Base-by-base conservation (phyloP, 2,329 filamentous ascomycete genomes). In the Phialophora chinensis region DNA sequence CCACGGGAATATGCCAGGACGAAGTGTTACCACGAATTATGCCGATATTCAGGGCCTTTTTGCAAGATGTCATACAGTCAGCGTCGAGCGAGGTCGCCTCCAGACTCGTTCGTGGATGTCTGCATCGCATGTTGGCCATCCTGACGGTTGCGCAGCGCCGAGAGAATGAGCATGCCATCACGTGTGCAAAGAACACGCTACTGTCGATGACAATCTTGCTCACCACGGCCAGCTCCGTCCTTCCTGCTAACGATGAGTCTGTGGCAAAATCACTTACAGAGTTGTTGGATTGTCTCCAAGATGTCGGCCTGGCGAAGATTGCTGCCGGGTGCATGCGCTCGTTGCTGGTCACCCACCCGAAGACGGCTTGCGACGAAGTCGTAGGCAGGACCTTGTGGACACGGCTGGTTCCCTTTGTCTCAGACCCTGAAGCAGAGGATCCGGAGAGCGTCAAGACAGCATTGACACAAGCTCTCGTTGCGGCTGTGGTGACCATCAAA, bases 151-250 rank as follows among this genome's bases (percentile, higher is more conserved):
- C 81, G 20, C 80, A 84, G 72, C 79, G 82, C 35, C 79, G 83
- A 38, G 83, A 84, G 69, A 86, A 84, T 3, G 88, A 93, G 23
- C 88, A 90, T 4, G 92, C 93, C 2, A 83, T 99, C 27, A 83
- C 90, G 1, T 96, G 93, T 76, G 94, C 97, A 74, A 97, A 96
- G 82, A 99, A 98, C 75, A 91, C 90, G 4, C 86, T 99, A 4
- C 84, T 99, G 56, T 92, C 93, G 0, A 90, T 90, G 55, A 97
- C 95, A 0, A 91, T 99, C 66, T 85, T 99, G 8, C 88, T 99
- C 67, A 97, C 92, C 8, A 90, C 90, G 49, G 91, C 91, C 6
- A 85, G 88, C 66, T 91, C 91, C 71, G 85, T 89, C 52, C 85
- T 98, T 63, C 86, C 88, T 0, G 86, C 91, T 0, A 87, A 86